These are phyloP conservation scores for Penicillium verhagenii DNA, from an alignment of 495 filamentous ascomycete species.

Conservation along the genomic window DNA sequence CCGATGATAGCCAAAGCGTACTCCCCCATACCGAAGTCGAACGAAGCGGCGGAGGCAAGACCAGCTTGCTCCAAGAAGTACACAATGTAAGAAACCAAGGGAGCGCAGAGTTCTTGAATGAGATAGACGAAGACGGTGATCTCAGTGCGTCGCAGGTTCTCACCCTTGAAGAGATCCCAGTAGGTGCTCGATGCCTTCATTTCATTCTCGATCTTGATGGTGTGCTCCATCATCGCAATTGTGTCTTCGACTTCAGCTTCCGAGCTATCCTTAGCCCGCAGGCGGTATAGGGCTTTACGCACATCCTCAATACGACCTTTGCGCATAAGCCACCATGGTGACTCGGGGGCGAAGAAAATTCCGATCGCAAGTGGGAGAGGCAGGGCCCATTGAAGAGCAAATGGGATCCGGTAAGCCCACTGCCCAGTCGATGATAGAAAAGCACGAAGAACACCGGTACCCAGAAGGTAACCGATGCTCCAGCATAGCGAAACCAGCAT, in stretches of 20 bases:
- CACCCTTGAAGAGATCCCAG: slow-evolving; percentile 70
- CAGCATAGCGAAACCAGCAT: slow-evolving; percentile 81
- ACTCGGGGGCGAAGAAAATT: slow-evolving; percentile 69
- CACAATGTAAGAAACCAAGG: slow-evolving; percentile 50
- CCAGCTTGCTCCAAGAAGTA: slow-evolving; percentile 67
- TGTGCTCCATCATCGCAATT: slow-evolving; percentile 78
- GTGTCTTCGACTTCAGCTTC: slow-evolving; percentile 70
- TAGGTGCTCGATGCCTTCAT: slow-evolving; percentile 61
- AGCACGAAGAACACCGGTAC: slow-evolving; percentile 61
- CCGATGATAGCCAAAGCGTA: slow-evolving; percentile 27
- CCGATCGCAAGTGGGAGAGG: slow-evolving; percentile 68
- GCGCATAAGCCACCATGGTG: slow-evolving; percentile 78
- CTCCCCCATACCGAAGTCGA: slow-evolving; percentile 27
- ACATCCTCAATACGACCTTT: slow-evolving; percentile 64
- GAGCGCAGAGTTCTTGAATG: slow-evolving; percentile 6
- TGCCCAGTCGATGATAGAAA: slow-evolving; percentile 53
- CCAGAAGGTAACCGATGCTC: slow-evolving; percentile 68
- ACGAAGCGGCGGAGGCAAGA: slow-evolving; percentile 38
- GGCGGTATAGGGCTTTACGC: slow-evolving; percentile 59
- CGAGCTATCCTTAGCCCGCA: slow-evolving; percentile 54
- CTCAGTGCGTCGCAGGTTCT: slow-evolving; percentile 69
- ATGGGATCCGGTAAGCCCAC: slow-evolving; percentile 68
- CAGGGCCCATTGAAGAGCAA: slow-evolving; percentile 80
- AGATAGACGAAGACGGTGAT: slow-evolving; percentile 63
- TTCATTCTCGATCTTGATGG: slow-evolving; percentile 70